Evolutionary conservation across 2,329 filamentous ascomycete genomes (phyloP).

Genomic region (Trichoderma sp.): DNA sequence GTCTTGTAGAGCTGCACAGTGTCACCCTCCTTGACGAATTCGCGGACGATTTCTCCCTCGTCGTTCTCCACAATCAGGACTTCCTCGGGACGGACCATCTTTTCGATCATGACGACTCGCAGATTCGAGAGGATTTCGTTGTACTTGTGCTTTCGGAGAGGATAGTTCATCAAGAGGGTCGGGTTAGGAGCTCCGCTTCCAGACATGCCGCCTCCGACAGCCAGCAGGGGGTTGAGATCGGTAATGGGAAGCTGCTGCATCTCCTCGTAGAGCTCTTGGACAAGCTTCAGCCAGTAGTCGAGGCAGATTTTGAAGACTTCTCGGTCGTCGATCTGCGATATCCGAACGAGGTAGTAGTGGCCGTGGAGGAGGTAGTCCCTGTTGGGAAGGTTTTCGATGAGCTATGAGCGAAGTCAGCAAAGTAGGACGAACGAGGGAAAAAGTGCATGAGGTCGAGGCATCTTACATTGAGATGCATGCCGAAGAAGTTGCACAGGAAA

Average conservation of each 20-base stretch:
- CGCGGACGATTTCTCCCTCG: conserved; percentile 96
- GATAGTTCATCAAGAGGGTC: conserved; percentile 81
- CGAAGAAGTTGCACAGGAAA: conserved; percentile 96
- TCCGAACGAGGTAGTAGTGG: conserved; percentile 96
- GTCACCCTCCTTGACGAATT: conserved; percentile 99
- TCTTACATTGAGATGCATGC: conserved; percentile 78
- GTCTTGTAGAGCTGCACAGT: conserved; percentile 99
- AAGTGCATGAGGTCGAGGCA: not conserved
- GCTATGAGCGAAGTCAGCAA: conserved; percentile 47
- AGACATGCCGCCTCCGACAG: conserved; percentile 70
- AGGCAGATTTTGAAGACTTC: conserved; percentile 99
- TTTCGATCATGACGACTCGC: conserved; percentile 98
- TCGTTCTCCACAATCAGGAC: conserved; percentile 99
- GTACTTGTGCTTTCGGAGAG: conserved; percentile 97
- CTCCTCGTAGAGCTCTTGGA: conserved; percentile 97
- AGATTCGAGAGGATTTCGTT: conserved; percentile 91
- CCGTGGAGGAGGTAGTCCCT: conserved; percentile 92
- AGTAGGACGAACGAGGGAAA: not conserved
- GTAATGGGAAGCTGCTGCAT: conserved; percentile 96
- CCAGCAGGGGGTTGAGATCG: conserved; percentile 86
- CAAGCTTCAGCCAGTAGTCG: conserved; percentile 98
- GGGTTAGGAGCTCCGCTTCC: conserved; percentile 86
- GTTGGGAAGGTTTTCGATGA: conserved; percentile 95
- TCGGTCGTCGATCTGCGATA: conserved; percentile 97
- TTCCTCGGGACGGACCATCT: conserved; percentile 98